phyloP scores from a whole-genome alignment of 2,329 filamentous ascomycete genomes.

The Fusarium piperis region DNA sequence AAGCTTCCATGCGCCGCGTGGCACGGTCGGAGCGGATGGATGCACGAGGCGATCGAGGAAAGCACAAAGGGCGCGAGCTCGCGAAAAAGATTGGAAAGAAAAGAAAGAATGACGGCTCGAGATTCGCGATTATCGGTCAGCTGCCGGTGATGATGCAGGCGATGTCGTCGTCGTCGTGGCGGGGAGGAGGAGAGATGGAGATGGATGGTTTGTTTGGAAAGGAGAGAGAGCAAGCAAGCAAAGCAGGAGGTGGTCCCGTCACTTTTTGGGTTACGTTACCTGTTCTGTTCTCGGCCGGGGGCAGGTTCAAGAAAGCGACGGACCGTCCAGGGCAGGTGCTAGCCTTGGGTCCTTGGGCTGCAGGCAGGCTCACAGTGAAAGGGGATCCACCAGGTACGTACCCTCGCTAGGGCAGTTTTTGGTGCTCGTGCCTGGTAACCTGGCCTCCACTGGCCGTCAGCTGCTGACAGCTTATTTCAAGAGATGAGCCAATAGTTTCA shows the following conservation, averaged over 20 bases:
- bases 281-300: slow-evolving; percentile 46
- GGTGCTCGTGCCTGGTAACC: slow-evolving; percentile 10
- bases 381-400: slow-evolving; percentile 21
- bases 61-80: slow-evolving; percentile 22
- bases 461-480: slow-evolving; percentile 27
- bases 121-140: slow-evolving; percentile 33
- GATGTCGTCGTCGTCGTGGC: slow-evolving; percentile 34
- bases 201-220: slow-evolving; percentile 36
- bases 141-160: slow-evolving; percentile 42
- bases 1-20: slow-evolving; percentile 53
- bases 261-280: slow-evolving; percentile 47
- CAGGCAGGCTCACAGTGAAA: not conserved
- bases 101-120: slow-evolving; percentile 29
- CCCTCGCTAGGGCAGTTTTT: not conserved
- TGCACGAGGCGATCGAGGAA: slow-evolving; percentile 14
- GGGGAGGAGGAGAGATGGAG: slow-evolving; percentile 31
- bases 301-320: slow-evolving; percentile 22
- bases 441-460: slow-evolving; percentile 13
- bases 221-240: slow-evolving; percentile 31
- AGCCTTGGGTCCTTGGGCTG: not conserved
- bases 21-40: slow-evolving; percentile 33
- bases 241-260: slow-evolving; percentile 12
- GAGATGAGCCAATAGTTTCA: slow-evolving; percentile 13
- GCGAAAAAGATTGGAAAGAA: slow-evolving; percentile 33
- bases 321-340: slow-evolving; percentile 24